These are phyloP conservation scores for Sugiyamaella floridensis DNA, from an alignment of 805 yeast genomes.

Conservation along the genomic window DNA sequence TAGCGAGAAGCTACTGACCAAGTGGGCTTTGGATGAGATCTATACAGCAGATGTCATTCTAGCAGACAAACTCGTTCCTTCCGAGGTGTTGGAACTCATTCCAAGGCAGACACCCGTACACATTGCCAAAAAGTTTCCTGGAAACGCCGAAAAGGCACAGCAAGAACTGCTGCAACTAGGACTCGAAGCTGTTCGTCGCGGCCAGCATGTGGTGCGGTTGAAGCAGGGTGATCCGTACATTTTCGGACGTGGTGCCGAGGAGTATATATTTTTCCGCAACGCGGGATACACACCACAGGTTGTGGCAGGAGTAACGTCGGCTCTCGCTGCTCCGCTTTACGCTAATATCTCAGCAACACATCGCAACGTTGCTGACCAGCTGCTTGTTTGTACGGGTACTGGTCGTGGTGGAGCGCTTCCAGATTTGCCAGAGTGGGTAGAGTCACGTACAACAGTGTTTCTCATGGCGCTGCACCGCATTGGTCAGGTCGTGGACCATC, in stretches of 20 bases:
- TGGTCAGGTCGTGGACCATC: slow-evolving; percentile 27
- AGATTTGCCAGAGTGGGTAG: slow-evolving; percentile 63
- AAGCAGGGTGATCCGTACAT: slow-evolving; percentile 97
- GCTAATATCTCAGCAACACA: slow-evolving; percentile 88
- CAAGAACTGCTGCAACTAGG: slow-evolving; percentile 74
- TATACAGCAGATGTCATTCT: slow-evolving; percentile 74
- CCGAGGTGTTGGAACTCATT: slow-evolving; percentile 73
- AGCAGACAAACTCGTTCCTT: slow-evolving; percentile 91
- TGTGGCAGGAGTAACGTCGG: slow-evolving; percentile 83
- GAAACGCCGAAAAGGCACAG: slow-evolving; percentile 92
- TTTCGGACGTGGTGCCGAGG: slow-evolving; percentile 96
- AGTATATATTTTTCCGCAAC: slow-evolving; percentile 56
- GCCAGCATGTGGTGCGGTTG: slow-evolving; percentile 75
- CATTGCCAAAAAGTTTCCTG: slow-evolving; percentile 92
- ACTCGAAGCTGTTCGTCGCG: slow-evolving; percentile 52
- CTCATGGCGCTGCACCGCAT: slow-evolving; percentile 84
- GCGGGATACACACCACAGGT: slow-evolving; percentile 70
- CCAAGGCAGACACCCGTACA: slow-evolving; percentile 68
- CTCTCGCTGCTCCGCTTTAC: slow-evolving; percentile 77
- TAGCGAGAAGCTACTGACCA: slow-evolving; percentile 67
- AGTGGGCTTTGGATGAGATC: slow-evolving; percentile 79
- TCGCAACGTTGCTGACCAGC: slow-evolving; percentile 86
- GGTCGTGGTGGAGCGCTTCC: slow-evolving; percentile 85
- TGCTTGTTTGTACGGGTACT: slow-evolving; percentile 88
- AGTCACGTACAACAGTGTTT: slow-evolving; percentile 74